phyloP scores from a whole-genome alignment of 1,284 basidiomycete species.

The Paramarasmius palmivorus region DNA sequence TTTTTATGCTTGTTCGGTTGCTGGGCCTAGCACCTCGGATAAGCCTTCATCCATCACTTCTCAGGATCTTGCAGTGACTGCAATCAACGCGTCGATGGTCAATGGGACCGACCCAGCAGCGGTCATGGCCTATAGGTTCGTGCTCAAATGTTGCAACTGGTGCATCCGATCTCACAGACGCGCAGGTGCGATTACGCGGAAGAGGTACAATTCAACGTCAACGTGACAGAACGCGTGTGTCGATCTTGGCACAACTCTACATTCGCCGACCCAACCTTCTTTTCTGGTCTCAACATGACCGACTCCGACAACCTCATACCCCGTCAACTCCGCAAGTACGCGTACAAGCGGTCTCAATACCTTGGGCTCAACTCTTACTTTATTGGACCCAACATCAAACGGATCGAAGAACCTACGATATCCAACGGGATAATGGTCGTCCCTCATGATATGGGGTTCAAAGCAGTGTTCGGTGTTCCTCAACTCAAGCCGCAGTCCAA shows the following conservation, averaged over 20 bases:
- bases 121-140: slow-evolving; percentile 15
- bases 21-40: not conserved
- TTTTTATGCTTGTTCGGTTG: not conserved
- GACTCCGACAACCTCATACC: slow-evolving; percentile 21
- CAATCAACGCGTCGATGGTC: slow-evolving; percentile 14
- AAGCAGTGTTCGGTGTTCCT: slow-evolving; percentile 18
- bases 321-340: slow-evolving; percentile 9
- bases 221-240: slow-evolving; percentile 14
- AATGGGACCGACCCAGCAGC: slow-evolving; percentile 15
- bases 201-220: not conserved
- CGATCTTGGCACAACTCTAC: slow-evolving; percentile 20
- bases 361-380: slow-evolving; percentile 19
- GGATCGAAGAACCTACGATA: slow-evolving; percentile 13
- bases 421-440: slow-evolving; percentile 16
- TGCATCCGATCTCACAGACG: not conserved
- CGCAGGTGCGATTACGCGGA: not conserved
- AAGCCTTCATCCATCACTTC: not conserved
- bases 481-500: slow-evolving; percentile 10
- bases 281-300: slow-evolving; percentile 18
- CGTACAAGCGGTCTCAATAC: not conserved
- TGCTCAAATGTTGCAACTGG: not conserved
- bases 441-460: slow-evolving; percentile 18
- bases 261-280: slow-evolving; percentile 16
- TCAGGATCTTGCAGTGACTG: slow-evolving; percentile 2
- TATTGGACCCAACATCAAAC: slow-evolving; percentile 13